A percentile compares a stretch with the other conserved stretches of the same genome.
Conservation (phyloP, 495 filamentous ascomycete genomes). For the Hypoxylon cercidicola region DNA sequence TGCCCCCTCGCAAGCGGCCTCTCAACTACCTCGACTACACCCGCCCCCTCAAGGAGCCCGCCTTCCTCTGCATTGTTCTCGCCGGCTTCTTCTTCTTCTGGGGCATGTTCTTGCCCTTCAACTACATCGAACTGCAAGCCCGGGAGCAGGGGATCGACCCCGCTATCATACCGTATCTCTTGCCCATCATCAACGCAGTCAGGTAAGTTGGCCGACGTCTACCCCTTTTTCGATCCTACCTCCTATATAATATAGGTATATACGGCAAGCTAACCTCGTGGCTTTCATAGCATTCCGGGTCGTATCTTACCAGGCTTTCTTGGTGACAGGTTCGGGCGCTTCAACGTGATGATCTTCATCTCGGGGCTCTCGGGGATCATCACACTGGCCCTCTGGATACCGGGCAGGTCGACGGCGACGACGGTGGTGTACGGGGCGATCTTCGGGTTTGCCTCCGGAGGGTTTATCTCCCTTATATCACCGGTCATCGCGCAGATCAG, state of each 20-base stretch:
- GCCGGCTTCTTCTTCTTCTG: conserved; percentile 73
- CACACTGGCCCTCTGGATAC: conserved; percentile 76
- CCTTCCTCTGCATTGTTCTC: conserved; percentile 62
- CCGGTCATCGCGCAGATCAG: conserved; percentile 76
- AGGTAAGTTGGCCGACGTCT: conserved; percentile 55
- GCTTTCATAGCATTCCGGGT: conserved; percentile 66
- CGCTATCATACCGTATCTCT: conserved; percentile 68
- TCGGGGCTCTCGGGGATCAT: conserved; percentile 68
- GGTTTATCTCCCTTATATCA: conserved; percentile 69
- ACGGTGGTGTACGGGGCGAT: conserved; percentile 73
- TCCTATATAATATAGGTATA: too few species aligned
- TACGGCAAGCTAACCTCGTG: conserved; percentile 33
- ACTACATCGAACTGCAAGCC: conserved; percentile 72
- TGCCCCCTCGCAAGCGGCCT: conserved; percentile 66
- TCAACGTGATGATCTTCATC: conserved; percentile 76
- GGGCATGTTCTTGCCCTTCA: conserved; percentile 79
- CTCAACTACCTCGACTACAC: conserved; percentile 67
- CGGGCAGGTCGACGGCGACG: conserved; percentile 63
- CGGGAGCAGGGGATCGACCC: conserved; percentile 67
- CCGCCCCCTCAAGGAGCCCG: conserved; percentile 66
- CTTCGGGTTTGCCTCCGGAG: conserved; percentile 79
- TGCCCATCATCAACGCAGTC: conserved; percentile 78
- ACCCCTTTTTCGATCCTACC: too few species aligned
- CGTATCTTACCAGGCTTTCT: conserved; percentile 76
- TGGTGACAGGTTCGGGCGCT: conserved; percentile 77